Evolutionary conservation across 768 basidiomycete genomes (phyloP), one percentile per base, ranked within the genome.

Genomic region (Pilatotrama ljubarskyi): DNA sequence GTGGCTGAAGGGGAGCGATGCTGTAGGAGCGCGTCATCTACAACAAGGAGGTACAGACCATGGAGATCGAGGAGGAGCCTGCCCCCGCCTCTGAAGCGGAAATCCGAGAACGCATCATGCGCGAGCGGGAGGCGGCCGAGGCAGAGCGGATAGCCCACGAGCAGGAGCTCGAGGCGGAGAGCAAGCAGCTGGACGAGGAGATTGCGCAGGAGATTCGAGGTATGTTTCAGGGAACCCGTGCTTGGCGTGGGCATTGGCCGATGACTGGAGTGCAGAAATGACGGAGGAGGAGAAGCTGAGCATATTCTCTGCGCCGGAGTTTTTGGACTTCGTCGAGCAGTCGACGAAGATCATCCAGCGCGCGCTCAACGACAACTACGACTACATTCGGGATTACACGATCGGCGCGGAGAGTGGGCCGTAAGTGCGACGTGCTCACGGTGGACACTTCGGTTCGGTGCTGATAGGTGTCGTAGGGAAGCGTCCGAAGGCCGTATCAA

Each of bases 321-420:
- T 98, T 72, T 75, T 91, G 15, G 90, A 94, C 64, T 99, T 99
- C 72, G 87, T 99, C 15, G 94, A 97, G 70, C 86, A 90, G 66
- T 95, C 93, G 9, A 93, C 92, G 20, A 96, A 96, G 76, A 94
- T 98, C 46, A 85, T 98, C 11, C 93, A 98, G 72, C 82, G 97
- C 50, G 97, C 96, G 20, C 75, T 98, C 62, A 97, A 92, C 69
- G 97, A 98, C 68, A 85, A 85, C 25, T 99, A 99, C 72, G 97
- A 99, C 72, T 98, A 98, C 68, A 93, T 94, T 65, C 87, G 91
- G 35, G 97, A 99, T 75, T 99, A 99, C 70, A 91, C 91, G n/a
- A 84, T 95, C 50, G 90, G 89, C 24, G 79, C 92, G 7, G 93
- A 95, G 70, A 82, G 89, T 7, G 90, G 87, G 66, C 83, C 85